Conservation (phyloP, 2,329 filamentous ascomycete species). For the Elsinoe ampelina region DNA sequence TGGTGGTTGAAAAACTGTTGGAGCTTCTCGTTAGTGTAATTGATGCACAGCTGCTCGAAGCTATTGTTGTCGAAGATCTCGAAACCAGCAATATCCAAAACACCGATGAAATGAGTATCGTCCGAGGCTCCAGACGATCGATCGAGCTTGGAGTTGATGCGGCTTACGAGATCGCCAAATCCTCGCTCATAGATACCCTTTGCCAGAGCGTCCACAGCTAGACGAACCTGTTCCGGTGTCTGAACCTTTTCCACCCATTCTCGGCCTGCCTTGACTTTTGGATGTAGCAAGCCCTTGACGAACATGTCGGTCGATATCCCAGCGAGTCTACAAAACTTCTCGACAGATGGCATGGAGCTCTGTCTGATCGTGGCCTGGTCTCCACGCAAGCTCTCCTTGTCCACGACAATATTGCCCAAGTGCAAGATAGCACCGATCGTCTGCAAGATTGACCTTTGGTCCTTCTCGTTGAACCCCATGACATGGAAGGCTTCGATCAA, state of each 20-base stretch:
- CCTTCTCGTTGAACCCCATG: conserved; percentile 83
- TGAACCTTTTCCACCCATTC: conserved; percentile 99
- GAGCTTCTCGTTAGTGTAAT: conserved; percentile 98
- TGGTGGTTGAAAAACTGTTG: conserved; percentile 99
- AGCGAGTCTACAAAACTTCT: conserved; percentile 71
- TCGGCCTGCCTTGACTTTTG: conserved; percentile 85
- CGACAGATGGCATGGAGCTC: conserved; percentile 64
- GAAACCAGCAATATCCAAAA: conserved; percentile 97
- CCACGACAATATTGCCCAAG: conserved; percentile 80
- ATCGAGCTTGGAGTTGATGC: conserved; percentile 88
- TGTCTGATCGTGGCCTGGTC: conserved; percentile 79
- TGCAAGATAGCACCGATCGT: conserved; percentile 89
- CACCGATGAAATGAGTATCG: conserved; percentile 91
- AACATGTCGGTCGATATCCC: conserved; percentile 81
- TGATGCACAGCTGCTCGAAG: conserved; percentile 98
- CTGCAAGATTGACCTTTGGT: conserved; percentile 72
- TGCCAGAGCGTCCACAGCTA: conserved; percentile 79
- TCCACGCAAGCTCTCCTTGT: conserved; percentile 80
- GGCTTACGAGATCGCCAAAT: conserved; percentile 82
- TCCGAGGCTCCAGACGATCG: conserved; percentile 73
- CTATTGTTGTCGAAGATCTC: conserved; percentile 98
- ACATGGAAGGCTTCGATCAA: conserved; percentile 87
- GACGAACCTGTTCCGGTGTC: conserved; percentile 88
- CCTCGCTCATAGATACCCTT: conserved; percentile 97
- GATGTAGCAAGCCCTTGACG: conserved; percentile 78